These are phyloP conservation scores for sweet orange (Citrus sinensis) DNA, from an alignment of 345 rosid genomes.

Conservation along the genomic window DNA sequence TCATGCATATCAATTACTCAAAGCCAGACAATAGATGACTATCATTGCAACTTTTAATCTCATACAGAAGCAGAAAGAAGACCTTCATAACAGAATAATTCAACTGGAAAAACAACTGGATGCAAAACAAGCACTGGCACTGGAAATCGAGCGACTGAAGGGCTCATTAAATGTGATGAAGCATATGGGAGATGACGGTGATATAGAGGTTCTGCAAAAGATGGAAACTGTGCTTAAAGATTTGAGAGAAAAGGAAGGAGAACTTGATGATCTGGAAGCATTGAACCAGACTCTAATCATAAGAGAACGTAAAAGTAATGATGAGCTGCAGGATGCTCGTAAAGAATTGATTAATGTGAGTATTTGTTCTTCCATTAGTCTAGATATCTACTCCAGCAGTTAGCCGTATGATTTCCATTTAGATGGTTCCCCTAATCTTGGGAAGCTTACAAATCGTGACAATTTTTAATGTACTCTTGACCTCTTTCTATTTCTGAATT, in stretches of 20 bases:
- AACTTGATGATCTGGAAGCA: conserved; percentile 61
- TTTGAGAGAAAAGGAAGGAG: conserved; percentile 82
- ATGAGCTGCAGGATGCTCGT: conserved; percentile 92
- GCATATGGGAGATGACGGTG: conserved; percentile 68
- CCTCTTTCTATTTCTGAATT: background rate
- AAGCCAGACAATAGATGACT: conserved; percentile 6
- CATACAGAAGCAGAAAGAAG: conserved; percentile 70
- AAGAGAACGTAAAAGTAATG: conserved; percentile 77
- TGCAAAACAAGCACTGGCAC: conserved; percentile 75
- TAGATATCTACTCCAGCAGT: background rate
- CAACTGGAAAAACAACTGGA: conserved; percentile 72
- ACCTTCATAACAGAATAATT: conserved; percentile 60
- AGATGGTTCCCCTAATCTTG: conserved; percentile 1
- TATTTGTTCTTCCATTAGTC: conserved; percentile 5
- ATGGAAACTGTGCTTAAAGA: conserved; percentile 57
- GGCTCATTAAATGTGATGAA: conserved; percentile 64
- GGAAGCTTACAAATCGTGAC: background rate
- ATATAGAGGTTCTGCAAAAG: conserved; percentile 58
- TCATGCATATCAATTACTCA: background rate
- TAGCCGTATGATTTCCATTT: background rate
- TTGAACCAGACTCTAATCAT: conserved; percentile 81
- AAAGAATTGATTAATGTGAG: conserved; percentile 77
- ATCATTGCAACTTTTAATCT: conserved; percentile 15
- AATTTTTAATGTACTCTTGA: background rate
- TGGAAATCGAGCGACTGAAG: conserved; percentile 74